Conservation (phyloP, 176 grass and related monocot genomes). For the Rhynchospora breviuscula region DNA sequence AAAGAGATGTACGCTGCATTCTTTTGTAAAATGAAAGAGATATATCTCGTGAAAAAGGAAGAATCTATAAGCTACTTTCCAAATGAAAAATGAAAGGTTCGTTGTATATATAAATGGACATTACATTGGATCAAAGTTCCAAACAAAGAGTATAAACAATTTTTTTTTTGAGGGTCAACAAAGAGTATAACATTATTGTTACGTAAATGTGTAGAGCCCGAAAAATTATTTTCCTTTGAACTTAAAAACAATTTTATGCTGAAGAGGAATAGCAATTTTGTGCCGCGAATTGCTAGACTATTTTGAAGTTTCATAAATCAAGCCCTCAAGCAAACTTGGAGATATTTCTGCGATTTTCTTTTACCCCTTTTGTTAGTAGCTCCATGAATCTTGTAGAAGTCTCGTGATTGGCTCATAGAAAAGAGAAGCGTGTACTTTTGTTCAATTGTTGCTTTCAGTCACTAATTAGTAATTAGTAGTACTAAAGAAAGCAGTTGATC, state of each 20-base stretch:
- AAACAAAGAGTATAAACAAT: background rate
- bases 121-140: background rate
- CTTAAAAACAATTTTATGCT: background rate
- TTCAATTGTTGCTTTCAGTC: slow-evolving; percentile 1
- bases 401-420: background rate
- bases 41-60: background rate
- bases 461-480: background rate
- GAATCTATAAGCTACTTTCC: background rate
- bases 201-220: background rate
- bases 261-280: background rate
- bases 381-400: background rate
- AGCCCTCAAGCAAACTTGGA: background rate
- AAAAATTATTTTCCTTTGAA: background rate
- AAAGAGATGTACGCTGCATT: background rate
- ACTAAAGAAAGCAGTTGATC: background rate
- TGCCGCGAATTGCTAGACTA: background rate
- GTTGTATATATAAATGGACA: background rate
- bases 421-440: slow-evolving; percentile 8
- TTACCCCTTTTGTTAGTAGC: background rate
- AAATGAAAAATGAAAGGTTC: background rate
- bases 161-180: no score
- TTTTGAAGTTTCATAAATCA: background rate
- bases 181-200: background rate
- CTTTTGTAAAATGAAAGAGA: background rate
- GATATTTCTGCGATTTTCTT: background rate